A percentile compares a stretch with the other conserved stretches of the same genome.
Evolutionary conservation across 345 rosid species (phyloP).

Genomic region (Populus tremula): DNA sequence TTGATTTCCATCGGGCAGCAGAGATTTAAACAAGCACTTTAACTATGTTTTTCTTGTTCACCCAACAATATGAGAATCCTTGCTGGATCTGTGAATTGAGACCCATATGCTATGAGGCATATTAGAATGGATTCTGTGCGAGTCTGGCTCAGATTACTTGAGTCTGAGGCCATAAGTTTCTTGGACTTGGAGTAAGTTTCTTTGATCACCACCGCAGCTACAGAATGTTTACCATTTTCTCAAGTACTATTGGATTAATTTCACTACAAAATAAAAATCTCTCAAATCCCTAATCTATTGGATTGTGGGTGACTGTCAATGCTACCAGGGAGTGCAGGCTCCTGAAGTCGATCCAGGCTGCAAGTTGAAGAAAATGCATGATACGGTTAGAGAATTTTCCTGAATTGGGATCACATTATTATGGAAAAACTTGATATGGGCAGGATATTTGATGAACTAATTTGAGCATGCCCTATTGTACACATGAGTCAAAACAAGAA

Average conservation of each 20-base stretch:
- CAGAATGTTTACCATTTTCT: neutral
- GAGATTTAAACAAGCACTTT: too few relatives aligned
- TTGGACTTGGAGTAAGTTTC: neutral
- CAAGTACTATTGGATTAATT: neutral
- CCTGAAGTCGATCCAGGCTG: constrained; percentile 47
- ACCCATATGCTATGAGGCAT: neutral
- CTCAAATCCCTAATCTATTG: neutral
- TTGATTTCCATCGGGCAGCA: neutral
- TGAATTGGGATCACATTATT: neutral
- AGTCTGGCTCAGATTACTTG: neutral
- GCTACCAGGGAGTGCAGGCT: constrained; percentile 24
- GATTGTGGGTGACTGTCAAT: neutral
- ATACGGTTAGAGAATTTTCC: neutral
- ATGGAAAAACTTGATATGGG: neutral
- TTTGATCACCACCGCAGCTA: neutral
- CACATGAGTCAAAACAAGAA: neutral
- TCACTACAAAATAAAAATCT: neutral
- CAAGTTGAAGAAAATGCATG: neutral
- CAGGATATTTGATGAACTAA: neutral
- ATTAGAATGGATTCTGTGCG: neutral
- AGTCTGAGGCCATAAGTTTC: neutral
- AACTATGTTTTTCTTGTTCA: neutral
- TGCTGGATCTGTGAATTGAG: neutral
- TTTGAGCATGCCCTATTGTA: neutral
- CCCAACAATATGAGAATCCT: neutral